phyloP scores from a whole-genome alignment of 1,139 yeast species.

The Spathaspora jeffriesii region DNA sequence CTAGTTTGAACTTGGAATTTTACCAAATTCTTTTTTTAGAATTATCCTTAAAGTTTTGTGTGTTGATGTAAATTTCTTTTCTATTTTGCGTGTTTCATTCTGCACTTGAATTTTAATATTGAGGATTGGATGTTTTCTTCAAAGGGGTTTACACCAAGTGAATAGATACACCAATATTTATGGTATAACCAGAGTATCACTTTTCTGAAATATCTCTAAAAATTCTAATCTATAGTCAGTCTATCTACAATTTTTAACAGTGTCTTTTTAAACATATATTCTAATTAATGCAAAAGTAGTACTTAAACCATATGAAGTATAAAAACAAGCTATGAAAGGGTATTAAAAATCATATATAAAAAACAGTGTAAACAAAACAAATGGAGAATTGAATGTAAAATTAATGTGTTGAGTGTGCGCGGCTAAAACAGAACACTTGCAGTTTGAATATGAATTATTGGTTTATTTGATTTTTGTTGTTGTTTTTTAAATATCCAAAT shows the following conservation, averaged over 20 bases:
- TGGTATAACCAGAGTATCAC: too few relatives aligned
- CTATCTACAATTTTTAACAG: neutral
- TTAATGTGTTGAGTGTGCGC: neutral
- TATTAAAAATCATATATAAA: neutral
- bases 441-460: neutral
- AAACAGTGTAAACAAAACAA: neutral
- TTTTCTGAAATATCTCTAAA: too few relatives aligned
- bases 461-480: neutral
- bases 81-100: too few relatives aligned
- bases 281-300: neutral
- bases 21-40: neutral
- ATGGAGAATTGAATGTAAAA: slow-evolving; percentile 1
- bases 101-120: too few relatives aligned
- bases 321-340: neutral
- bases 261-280: neutral
- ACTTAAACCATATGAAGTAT: neutral
- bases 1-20: neutral
- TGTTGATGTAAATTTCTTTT: neutral
- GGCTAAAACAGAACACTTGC: neutral
- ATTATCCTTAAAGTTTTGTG: neutral
- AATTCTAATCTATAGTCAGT: neutral
- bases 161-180: neutral
- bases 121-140: neutral
- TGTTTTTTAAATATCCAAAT: neutral
- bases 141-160: neutral